Conservation (phyloP, 78 protist species). For the Isochrysis galbana region DNA sequence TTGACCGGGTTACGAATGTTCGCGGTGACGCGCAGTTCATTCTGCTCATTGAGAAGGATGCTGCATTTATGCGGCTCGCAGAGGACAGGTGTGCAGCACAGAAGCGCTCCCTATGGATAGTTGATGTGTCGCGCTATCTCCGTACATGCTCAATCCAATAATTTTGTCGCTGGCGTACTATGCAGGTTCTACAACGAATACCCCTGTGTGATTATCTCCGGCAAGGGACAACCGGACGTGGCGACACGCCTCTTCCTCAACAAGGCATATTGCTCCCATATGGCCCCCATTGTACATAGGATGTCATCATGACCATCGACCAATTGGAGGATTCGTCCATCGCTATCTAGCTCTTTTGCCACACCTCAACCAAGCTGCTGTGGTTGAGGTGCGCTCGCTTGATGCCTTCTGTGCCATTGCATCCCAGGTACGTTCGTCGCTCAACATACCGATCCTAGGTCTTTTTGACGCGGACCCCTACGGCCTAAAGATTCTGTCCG, state of each 20-base stretch:
- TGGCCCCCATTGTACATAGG: too few species aligned
- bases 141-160: background rate
- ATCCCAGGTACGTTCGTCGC: conserved; percentile 1
- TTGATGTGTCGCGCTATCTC: background rate
- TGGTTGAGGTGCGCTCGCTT: background rate
- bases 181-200: conserved; percentile 64
- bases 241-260: conserved; percentile 60
- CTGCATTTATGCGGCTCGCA: conserved; percentile 71
- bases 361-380: too few species aligned
- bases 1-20: conserved; percentile 57
- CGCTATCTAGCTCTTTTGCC: too few species aligned
- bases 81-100: too few species aligned
- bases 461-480: conserved; percentile 71
- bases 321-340: too few species aligned
- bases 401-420: background rate
- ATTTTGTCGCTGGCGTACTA: background rate
- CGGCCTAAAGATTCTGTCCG: conserved; percentile 70
- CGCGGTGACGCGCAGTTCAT: conserved; percentile 67
- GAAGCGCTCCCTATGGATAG: background rate
- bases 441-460: conserved; percentile 67
- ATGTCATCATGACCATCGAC: too few species aligned
- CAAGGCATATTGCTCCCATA: too few species aligned
- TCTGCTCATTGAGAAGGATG: conserved; percentile 68
- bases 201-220: conserved; percentile 67
- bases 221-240: conserved; percentile 78